Conservation (phyloP, 108 stramenopile species). For the Craspedostauros australis region DNA sequence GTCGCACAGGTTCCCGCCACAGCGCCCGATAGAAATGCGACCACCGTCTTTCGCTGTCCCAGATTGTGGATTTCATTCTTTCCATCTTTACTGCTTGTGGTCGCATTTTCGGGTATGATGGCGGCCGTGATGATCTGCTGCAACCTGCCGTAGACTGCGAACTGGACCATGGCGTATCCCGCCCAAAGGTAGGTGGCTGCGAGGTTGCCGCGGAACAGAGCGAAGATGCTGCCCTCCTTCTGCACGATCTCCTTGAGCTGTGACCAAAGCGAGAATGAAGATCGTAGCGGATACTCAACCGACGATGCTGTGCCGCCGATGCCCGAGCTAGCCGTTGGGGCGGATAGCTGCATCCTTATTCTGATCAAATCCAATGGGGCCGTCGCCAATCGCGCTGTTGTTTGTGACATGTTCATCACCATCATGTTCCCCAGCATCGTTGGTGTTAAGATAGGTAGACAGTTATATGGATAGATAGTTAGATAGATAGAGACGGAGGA, state of each 20-base stretch:
- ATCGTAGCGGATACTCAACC: slow-evolving; percentile 17
- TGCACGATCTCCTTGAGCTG: slow-evolving; percentile 37
- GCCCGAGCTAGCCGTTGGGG: no score
- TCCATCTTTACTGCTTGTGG: background rate
- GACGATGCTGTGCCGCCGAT: slow-evolving; percentile 18
- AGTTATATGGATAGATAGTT: no score
- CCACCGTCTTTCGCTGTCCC: slow-evolving; percentile 5
- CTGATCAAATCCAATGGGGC: slow-evolving; percentile 90
- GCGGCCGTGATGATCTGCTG: no score
- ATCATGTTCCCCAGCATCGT: no score
- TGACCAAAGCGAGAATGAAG: slow-evolving; percentile 4
- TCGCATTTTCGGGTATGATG: no score
- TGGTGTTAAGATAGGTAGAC: no score
- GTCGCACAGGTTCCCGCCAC: slow-evolving; percentile 78
- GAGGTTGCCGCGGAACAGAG: slow-evolving; percentile 86
- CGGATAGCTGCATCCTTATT: slow-evolving; percentile 85
- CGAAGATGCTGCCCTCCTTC: slow-evolving; percentile 71
- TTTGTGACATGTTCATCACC: no score
- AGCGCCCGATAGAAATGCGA: slow-evolving; percentile 77
- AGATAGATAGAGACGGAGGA: no score
- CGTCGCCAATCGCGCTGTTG: slow-evolving; percentile 62
- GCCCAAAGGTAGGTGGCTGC: slow-evolving; percentile 91
- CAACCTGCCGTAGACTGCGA: slow-evolving; percentile 61
- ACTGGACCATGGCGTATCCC: slow-evolving; percentile 85
- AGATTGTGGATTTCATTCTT: background rate